Evolutionary conservation across 345 rosid genomes (phyloP), one percentile per base, ranked within the genome.

Genomic region (Cardamine chenopodiifolia): DNA sequence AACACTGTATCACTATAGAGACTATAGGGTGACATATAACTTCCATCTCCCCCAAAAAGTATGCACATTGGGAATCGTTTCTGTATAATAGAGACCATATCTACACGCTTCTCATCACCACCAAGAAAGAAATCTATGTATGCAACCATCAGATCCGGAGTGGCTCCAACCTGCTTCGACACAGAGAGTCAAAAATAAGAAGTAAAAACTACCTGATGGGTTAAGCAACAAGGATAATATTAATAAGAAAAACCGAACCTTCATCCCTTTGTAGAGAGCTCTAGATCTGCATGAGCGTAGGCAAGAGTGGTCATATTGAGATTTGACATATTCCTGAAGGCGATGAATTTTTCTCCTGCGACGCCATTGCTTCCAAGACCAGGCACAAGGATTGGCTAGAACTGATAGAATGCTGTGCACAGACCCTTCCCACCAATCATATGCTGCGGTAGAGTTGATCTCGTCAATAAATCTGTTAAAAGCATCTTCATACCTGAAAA

Each of bases 341-440:
- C 97, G 90, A 68, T 86, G 96, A 74, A 95, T 79, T 77, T 95
- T 95, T 62, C 83, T 90, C 78, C 89, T 90, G 71, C 88, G 83
- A 22, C 97, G 86, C 97, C 97, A 95, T 64, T 95, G 97, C 77
- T 92, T 90, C 99, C 99, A 95, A 28, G 99, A 95, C 97, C 99
- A 95, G 66, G 99, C 93, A 68, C 92, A 90, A 70, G 99, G 99
- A 80, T 90, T 87, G 72, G 97, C 97, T 70, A 95, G 89, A 73
- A 95, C 81, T 68, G 92, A 85, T 14, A 95, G 90, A 77, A 95
- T 95, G 81, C 96, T 89, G 77, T 92, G 97, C 29, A 92, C 89
- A 39, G 99, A 92, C 70, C 99, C 99, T 84, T 95, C 99, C 99
- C 99, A 95, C 99, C 99, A 95, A 78, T 95, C 93, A 86, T 90